These are phyloP conservation scores for Populus tremula DNA, from an alignment of 345 rosid species.

Conservation along the genomic window DNA sequence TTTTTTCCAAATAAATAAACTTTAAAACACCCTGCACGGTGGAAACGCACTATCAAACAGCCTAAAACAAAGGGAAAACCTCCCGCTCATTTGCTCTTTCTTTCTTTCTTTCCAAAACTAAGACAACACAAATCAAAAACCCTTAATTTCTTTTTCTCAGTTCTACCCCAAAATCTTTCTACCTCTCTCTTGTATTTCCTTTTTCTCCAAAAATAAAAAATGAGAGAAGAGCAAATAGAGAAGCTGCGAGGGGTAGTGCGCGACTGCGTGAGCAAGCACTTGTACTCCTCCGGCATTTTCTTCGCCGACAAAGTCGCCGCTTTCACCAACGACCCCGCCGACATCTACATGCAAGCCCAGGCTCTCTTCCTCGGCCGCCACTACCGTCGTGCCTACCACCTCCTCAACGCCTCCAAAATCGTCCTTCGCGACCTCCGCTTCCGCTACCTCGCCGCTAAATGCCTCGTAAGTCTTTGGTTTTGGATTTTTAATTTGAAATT, in stretches of 20 bases:
- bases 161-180: neutral
- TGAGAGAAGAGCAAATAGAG: slow-evolving; percentile 88
- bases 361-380: slow-evolving; percentile 93
- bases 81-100: neutral
- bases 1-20: too few species aligned
- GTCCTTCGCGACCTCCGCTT: slow-evolving; percentile 94
- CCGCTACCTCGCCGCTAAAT: slow-evolving; percentile 95
- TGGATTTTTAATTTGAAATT: neutral
- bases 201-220: slow-evolving; percentile 7
- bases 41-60: too few species aligned
- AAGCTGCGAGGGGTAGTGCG: slow-evolving; percentile 89
- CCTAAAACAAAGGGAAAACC: neutral
- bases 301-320: slow-evolving; percentile 90
- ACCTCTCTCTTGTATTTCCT: neutral
- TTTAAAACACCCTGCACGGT: too few species aligned
- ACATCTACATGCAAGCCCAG: slow-evolving; percentile 91
- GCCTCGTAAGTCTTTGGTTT: slow-evolving; percentile 49
- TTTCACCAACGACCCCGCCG: slow-evolving; percentile 76
- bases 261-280: slow-evolving; percentile 94
- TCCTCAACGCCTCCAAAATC: slow-evolving; percentile 82
- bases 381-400: slow-evolving; percentile 91
- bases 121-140: neutral
- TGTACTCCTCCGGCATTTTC: slow-evolving; percentile 94
- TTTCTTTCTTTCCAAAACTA: neutral
- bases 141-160: neutral